Evolutionary conservation across 1,139 yeast species (phyloP), one percentile per base, ranked within the genome.

Genomic region (Yamadazyma spencermartinsiae): DNA sequence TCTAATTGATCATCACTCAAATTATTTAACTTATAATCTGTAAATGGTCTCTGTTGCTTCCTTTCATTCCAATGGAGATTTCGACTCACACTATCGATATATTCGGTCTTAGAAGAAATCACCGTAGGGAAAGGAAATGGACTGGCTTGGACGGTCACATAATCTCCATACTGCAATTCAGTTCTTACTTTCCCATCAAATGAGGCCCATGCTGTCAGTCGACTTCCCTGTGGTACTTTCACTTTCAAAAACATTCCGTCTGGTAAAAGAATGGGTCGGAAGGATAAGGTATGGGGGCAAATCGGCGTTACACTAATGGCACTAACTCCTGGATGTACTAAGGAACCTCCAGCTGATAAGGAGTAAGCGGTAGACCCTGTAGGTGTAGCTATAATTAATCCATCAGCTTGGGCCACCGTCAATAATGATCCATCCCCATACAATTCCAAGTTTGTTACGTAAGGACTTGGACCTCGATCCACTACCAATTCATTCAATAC

Each of bases 341-440:
- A 69, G 0, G 95, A 82, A 0, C 96, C 96, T 12, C 96, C 96
- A 0, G 96, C 96, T 29, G 94, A 83, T 27, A 88, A 66, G 0
- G 95, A 86, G 57, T 88, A 88, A 0, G 96, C 96, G 0, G 96
- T 88, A 2, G 95, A 86, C 0, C 96, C 96, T 0, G 96, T 88
- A 4, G 96, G 96, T 0, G 96, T 87, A 0, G 95, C 94, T 28
- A 88, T 74, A 42, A 88, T 87, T 21, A 88, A 62, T 0, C 96
- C 96, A 58, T 88, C 96, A 0, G 96, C 95, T 56, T 87, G 96
- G 0, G 92, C 95, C 13, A 86, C 83, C 0, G 96, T 87, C 40
- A 87, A 66, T 28, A 87, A 63, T 2, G 85, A 76, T 13, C 86
- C 88, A 55, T 87, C 92, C 4, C 95, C 95, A 50, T 83, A 87